phyloP scores from a whole-genome alignment of 139 green algal species.

The Spirogloea muscicola region DNA sequence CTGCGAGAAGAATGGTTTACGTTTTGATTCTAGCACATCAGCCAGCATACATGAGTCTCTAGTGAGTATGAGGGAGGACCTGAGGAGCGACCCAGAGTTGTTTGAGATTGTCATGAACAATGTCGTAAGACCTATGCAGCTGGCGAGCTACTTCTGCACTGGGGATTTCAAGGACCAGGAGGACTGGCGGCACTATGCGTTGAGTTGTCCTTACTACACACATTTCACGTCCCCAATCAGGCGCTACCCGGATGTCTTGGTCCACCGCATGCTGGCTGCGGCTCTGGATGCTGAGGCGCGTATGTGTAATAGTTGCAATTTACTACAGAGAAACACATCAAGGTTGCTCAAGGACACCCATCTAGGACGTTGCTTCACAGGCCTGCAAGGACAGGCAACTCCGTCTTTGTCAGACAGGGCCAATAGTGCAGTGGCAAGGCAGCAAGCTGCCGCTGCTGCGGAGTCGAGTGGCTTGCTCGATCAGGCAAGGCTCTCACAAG shows the following conservation, averaged over 20 bases:
- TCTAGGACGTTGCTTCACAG: background rate
- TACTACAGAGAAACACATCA: constrained; percentile 16
- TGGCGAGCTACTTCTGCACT: constrained; percentile 58
- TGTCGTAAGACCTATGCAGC: constrained; percentile 86
- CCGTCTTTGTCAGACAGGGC: background rate
- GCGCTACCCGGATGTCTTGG: constrained; percentile 57
- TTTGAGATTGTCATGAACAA: constrained; percentile 65
- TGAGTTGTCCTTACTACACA: constrained; percentile 51
- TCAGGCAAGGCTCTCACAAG: constrained; percentile 28
- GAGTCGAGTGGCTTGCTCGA: constrained; percentile 42
- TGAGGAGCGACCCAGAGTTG: constrained; percentile 25
- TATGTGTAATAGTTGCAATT: constrained; percentile 4
- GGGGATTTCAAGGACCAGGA: constrained; percentile 11
- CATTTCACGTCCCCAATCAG: constrained; percentile 63
- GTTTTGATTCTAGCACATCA: constrained; percentile 21
- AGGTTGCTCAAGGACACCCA: background rate
- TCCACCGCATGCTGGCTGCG: constrained; percentile 54
- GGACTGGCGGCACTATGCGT: constrained; percentile 55
- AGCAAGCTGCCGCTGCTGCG: background rate
- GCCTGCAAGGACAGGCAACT: background rate
- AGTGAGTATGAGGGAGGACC: constrained; percentile 3
- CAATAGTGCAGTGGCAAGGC: background rate
- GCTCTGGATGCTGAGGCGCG: constrained; percentile 37
- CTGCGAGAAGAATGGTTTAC: constrained; percentile 27
- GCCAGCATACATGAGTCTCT: constrained; percentile 28